phyloP scores from a whole-genome alignment of 2,329 filamentous ascomycete species.

The Colletotrichum eremochloae region DNA sequence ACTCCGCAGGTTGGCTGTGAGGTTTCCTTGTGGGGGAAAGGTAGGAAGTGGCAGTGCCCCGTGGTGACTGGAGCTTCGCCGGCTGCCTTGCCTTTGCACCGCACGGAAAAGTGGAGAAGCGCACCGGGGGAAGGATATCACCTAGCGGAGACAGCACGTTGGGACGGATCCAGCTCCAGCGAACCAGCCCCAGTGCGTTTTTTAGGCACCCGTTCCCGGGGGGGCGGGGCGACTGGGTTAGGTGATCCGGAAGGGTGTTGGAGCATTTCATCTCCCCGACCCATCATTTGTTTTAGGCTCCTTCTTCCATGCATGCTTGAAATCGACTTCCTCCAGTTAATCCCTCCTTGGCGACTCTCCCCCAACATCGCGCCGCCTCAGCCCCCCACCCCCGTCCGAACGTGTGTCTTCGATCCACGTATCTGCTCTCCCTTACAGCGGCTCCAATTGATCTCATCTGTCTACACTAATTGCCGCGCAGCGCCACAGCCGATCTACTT shows the following conservation, averaged over 20 bases:
- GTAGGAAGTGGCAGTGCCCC: constrained; percentile 18
- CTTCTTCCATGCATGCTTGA: constrained; percentile 1
- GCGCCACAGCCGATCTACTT: background rate
- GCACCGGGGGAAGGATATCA: background rate
- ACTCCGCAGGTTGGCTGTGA: background rate
- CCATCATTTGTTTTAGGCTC: constrained; percentile 7
- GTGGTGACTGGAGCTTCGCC: constrained; percentile 2
- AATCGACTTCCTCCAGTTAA: background rate
- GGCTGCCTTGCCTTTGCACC: background rate
- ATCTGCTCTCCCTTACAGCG: background rate
- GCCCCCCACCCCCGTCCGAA: background rate
- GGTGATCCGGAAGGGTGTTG: background rate
- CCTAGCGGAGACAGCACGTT: background rate
- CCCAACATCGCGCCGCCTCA: constrained; percentile 10
- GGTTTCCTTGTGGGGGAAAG: background rate
- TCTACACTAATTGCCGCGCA: background rate
- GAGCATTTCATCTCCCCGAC: constrained; percentile 1
- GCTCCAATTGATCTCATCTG: background rate
- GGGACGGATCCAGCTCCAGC: background rate
- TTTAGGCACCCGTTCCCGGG: constrained; percentile 13
- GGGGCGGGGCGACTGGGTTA: constrained; percentile 1
- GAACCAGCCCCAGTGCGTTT: background rate
- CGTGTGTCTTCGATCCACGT: background rate
- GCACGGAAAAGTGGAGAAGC: constrained; percentile 5
- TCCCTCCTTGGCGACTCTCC: background rate